Percentiles rank a stretch among this genome's conserved stretches.
phyloP scores from a whole-genome alignment of 176 grass and related monocot species.

The Thinopyrum elongatum region DNA sequence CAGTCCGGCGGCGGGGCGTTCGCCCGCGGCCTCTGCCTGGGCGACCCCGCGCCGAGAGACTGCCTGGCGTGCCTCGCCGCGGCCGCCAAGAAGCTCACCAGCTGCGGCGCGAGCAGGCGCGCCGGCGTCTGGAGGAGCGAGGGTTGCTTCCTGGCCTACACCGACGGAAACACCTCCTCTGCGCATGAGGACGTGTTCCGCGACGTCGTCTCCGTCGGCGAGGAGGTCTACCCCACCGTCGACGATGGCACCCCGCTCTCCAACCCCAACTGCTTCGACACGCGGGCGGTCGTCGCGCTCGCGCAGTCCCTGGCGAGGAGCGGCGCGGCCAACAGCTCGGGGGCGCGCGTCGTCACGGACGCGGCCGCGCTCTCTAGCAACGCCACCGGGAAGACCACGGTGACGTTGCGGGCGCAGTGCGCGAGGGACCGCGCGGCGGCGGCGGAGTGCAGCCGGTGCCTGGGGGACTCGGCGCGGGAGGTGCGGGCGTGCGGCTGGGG shows the following conservation, averaged over 20 bases:
- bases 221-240: too few relatives aligned
- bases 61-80: slow-evolving; percentile 5
- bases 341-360: slow-evolving; percentile 1
- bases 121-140: background rate
- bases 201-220: too few relatives aligned
- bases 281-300: background rate
- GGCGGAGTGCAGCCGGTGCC: background rate
- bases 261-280: background rate
- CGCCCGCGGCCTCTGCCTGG: background rate
- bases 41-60: background rate
- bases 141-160: background rate
- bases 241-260: background rate
- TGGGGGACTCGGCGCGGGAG: background rate
- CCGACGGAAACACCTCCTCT: background rate
- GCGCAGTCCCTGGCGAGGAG: background rate
- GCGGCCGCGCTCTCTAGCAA: background rate
- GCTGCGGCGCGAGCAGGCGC: background rate
- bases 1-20: background rate
- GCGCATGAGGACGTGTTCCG: background rate
- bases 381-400: background rate
- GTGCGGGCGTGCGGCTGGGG: background rate
- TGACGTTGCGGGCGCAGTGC: background rate
- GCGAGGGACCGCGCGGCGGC: background rate
- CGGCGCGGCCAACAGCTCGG: background rate
- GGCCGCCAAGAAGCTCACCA: background rate